Conservation (phyloP, 2,329 filamentous ascomycete genomes). For the Colletotrichum somersetense region DNA sequence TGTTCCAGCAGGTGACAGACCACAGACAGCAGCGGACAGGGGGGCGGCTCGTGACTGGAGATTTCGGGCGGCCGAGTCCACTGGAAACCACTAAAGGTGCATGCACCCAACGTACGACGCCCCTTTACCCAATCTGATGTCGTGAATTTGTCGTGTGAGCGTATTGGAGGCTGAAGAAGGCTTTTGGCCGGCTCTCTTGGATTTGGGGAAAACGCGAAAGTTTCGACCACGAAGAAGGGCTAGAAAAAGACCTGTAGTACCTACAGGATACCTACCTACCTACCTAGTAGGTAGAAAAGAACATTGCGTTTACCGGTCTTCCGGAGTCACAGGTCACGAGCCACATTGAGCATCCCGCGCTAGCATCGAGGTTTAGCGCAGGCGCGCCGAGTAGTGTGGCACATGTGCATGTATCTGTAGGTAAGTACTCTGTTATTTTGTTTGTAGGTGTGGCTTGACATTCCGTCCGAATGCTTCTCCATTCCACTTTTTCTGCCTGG, state of each 20-base stretch:
- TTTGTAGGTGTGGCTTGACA: constrained; percentile 19
- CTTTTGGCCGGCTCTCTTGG: constrained; percentile 12
- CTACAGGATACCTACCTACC: too few species aligned
- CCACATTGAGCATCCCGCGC: constrained; percentile 7
- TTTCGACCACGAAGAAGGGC: not conserved
- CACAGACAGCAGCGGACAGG: constrained; percentile 29
- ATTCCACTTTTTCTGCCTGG: constrained; percentile 17
- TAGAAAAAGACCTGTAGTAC: not conserved
- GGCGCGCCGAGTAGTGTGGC: constrained; percentile 23
- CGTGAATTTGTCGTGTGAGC: constrained; percentile 40
- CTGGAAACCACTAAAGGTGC: constrained; percentile 37
- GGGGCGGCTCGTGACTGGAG: constrained; percentile 36
- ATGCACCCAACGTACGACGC: constrained; percentile 36
- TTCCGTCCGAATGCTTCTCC: not conserved
- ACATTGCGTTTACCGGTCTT: constrained; percentile 27
- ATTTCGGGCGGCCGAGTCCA: constrained; percentile 35
- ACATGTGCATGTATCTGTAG: not conserved
- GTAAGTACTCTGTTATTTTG: too few species aligned
- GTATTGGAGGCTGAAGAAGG: constrained; percentile 27
- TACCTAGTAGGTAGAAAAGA: not conserved
- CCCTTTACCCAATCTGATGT: constrained; percentile 27
- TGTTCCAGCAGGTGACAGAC: constrained; percentile 17
- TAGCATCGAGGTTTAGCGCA: constrained; percentile 20
- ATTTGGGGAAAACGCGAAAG: constrained; percentile 5
- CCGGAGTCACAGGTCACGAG: not conserved